Percentiles rank a stretch among this genome's conserved stretches.
Evolutionary conservation across 371 early-diverging fungal genomes (phyloP).

Genomic region (Lichtheimia ornata): DNA sequence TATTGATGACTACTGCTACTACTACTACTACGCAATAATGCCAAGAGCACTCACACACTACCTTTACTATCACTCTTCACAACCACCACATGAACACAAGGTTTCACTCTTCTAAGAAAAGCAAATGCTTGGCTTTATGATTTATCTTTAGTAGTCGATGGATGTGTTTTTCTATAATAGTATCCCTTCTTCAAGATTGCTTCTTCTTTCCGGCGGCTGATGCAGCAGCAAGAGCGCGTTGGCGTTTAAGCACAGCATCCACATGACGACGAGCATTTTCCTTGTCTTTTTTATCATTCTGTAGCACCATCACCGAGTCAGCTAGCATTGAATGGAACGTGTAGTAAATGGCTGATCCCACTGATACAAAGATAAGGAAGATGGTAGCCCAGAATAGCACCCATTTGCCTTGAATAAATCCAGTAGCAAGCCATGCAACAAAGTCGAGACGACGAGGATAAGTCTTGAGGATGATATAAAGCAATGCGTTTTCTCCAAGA

Average conservation of each 20-base stretch:
- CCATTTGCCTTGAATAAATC: slow-evolving; percentile 40
- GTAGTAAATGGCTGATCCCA: slow-evolving; percentile 42
- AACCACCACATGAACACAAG: too few species aligned
- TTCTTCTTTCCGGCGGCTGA: slow-evolving; percentile 21
- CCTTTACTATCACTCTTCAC: background rate
- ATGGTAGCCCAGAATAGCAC: slow-evolving; percentile 30
- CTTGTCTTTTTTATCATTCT: slow-evolving; percentile 33
- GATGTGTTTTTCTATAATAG: too few species aligned
- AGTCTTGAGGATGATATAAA: slow-evolving; percentile 26
- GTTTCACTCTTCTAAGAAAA: too few species aligned
- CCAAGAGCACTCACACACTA: too few species aligned
- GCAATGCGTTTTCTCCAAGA: slow-evolving; percentile 30
- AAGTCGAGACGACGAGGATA: slow-evolving; percentile 35
- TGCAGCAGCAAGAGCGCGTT: slow-evolving; percentile 11
- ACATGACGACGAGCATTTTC: slow-evolving; percentile 28
- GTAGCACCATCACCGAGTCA: slow-evolving; percentile 38
- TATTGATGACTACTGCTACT: too few species aligned
- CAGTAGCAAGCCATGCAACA: slow-evolving; percentile 21
- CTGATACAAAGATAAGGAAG: slow-evolving; percentile 22
- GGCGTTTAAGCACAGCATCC: slow-evolving; percentile 22
- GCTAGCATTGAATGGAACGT: slow-evolving; percentile 44
- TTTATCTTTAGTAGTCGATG: too few species aligned
- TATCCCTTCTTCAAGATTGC: background rate
- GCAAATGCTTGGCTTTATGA: too few species aligned
- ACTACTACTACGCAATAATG: too few species aligned